Percentiles rank a stretch among this genome's conserved stretches.
These are phyloP conservation scores for Hypoxylon sp. DNA, from an alignment of 2,329 filamentous ascomycete genomes.

Conservation along the genomic window DNA sequence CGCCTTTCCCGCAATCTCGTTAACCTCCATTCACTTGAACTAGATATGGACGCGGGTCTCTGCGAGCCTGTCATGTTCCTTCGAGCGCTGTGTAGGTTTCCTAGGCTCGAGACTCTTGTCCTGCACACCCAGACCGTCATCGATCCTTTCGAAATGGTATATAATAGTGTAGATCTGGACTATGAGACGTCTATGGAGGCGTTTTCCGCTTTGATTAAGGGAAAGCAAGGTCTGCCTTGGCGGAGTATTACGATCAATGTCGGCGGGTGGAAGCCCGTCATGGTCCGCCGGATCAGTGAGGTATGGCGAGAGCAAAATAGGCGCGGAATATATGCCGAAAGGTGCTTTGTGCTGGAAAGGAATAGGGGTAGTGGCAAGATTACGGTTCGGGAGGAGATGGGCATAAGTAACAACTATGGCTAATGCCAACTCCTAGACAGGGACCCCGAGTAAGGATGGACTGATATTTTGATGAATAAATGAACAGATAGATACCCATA, in stretches of 20 bases:
- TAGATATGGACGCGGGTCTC: conserved; percentile 62
- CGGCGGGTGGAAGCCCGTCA: conserved; percentile 63
- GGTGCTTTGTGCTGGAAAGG: conserved; percentile 61
- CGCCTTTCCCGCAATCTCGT: conserved; percentile 54
- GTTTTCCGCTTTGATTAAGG: conserved; percentile 55
- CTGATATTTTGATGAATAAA: not conserved
- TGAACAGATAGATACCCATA: not conserved
- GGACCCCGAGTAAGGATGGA: not conserved
- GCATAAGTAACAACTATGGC: conserved; percentile 8
- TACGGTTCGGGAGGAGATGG: conserved; percentile 13
- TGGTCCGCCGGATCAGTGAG: conserved; percentile 61
- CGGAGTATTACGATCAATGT: conserved; percentile 63
- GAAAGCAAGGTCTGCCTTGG: conserved; percentile 56
- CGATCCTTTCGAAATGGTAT: conserved; percentile 52
- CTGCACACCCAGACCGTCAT: conserved; percentile 64
- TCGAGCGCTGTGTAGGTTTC: conserved; percentile 58
- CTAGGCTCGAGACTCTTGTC: conserved; percentile 58
- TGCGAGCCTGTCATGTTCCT: conserved; percentile 59
- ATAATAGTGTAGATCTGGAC: conserved; percentile 55
- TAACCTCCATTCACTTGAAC: conserved; percentile 60
- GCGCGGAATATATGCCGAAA: conserved; percentile 62
- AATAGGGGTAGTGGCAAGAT: conserved; percentile 6
- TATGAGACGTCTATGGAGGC: conserved; percentile 56
- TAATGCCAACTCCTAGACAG: not conserved
- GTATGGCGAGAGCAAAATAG: conserved; percentile 60